Conservation (phyloP, 2,329 filamentous ascomycete genomes). For the Fusarium tjaetaba region DNA sequence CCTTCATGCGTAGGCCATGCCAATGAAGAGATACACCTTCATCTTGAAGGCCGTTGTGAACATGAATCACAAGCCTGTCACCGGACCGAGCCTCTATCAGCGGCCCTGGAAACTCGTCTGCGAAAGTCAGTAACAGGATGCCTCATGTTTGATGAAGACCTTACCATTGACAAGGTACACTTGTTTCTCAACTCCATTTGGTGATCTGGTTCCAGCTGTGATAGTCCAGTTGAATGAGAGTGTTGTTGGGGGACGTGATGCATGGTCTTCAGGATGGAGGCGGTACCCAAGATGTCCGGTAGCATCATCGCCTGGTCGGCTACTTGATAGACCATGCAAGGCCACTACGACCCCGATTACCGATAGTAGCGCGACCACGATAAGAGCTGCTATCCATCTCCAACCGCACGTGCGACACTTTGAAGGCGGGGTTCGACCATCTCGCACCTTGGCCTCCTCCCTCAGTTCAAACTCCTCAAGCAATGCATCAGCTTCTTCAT, state of each 20-base stretch:
- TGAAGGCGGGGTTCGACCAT: not conserved
- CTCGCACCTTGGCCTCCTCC: not conserved
- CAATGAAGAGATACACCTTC: not conserved
- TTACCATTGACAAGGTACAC: conserved; percentile 7
- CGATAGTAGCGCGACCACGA: not conserved
- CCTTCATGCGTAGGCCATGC: not conserved
- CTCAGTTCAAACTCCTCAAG: not conserved
- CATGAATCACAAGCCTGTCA: not conserved
- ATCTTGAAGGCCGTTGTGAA: not conserved
- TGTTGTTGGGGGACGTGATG: not conserved
- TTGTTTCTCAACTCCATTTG: not conserved
- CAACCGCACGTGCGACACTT: not conserved
- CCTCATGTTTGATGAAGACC: rapidly evolving
- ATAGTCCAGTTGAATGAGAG: not conserved
- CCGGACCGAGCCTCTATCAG: not conserved
- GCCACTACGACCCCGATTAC: not conserved
- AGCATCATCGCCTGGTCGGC: rapidly evolving
- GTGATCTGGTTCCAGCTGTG: not conserved
- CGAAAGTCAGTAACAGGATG: rapidly evolving
- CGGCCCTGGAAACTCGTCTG: not conserved
- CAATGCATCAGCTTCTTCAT: conserved; percentile 10
- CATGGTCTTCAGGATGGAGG: not conserved
- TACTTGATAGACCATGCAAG: not conserved
- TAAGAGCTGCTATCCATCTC: not conserved
- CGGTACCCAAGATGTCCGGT: not conserved